These are phyloP conservation scores for Apiospora kogelbergensis DNA, from an alignment of 2,329 filamentous ascomycete genomes.

Conservation along the genomic window DNA sequence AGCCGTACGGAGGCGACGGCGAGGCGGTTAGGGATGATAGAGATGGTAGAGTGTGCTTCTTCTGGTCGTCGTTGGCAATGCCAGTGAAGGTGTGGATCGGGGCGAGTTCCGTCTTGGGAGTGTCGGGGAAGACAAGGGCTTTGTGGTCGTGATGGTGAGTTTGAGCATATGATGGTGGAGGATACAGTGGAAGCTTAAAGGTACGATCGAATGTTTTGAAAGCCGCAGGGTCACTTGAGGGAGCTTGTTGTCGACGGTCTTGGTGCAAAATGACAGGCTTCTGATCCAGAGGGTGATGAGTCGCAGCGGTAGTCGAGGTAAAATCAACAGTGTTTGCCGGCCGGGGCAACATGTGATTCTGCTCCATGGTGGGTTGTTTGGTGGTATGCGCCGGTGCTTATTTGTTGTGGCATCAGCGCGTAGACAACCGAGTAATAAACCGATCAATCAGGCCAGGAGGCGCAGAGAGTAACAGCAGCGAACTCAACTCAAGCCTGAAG, in stretches of 20 bases:
- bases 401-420: conserved; percentile 6
- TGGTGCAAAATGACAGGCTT: conserved; percentile 18
- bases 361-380: conserved; percentile 31
- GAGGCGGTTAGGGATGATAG: conserved; percentile 40
- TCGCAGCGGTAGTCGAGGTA: conserved; percentile 17
- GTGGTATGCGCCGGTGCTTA: conserved; percentile 4
- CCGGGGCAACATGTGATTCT: conserved; percentile 47
- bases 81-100: conserved; percentile 39
- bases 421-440: conserved; percentile 4
- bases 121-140: conserved; percentile 32
- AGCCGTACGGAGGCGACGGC: conserved; percentile 24
- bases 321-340: conserved; percentile 25
- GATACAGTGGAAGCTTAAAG: conserved; percentile 35
- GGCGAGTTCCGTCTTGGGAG: conserved; percentile 39
- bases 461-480: background rate
- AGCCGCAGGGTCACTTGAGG: conserved; percentile 20
- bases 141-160: conserved; percentile 28
- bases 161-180: conserved; percentile 38
- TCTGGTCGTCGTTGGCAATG: conserved; percentile 23
- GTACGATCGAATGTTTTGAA: conserved; percentile 29
- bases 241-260: conserved; percentile 21
- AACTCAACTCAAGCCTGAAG: conserved; percentile 7
- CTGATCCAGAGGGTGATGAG: conserved; percentile 14
- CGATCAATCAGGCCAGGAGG: background rate
- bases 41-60: conserved; percentile 38